Percentiles rank a stretch among this genome's conserved stretches.
Evolutionary conservation across 1,284 basidiomycete species (phyloP).

Genomic region (Boletus smithii): DNA sequence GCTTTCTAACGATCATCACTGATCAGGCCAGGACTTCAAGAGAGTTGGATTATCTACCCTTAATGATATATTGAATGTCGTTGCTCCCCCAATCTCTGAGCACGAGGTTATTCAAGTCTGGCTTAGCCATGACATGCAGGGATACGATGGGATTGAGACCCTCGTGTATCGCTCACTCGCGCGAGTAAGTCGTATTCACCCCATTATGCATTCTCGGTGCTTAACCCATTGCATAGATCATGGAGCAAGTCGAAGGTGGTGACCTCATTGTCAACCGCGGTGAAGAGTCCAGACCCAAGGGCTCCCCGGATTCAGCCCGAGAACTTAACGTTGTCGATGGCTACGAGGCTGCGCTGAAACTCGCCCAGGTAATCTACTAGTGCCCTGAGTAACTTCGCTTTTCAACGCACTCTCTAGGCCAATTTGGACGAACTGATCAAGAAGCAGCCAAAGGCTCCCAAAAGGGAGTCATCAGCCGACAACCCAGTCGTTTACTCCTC

Average conservation of each 20-base stretch:
- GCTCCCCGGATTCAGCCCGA: constrained; percentile 45
- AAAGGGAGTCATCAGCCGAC: constrained; percentile 44
- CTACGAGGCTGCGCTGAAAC: constrained; percentile 77
- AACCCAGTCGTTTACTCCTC: constrained; percentile 86
- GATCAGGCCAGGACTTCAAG: constrained; percentile 88
- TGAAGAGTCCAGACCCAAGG: constrained; percentile 68
- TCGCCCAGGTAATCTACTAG: constrained; percentile 58
- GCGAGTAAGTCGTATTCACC: constrained; percentile 49
- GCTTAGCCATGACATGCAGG: constrained; percentile 94
- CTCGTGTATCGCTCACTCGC: constrained; percentile 88
- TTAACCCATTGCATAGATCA: constrained; percentile 49
- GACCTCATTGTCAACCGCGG: constrained; percentile 87
- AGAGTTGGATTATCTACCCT: constrained; percentile 83
- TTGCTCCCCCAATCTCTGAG: constrained; percentile 96
- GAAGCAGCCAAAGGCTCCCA: constrained; percentile 45
- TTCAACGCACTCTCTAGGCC: constrained; percentile 46
- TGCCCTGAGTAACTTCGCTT: neutral
- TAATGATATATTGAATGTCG: constrained; percentile 90
- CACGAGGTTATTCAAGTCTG: constrained; percentile 97
- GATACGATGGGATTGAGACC: constrained; percentile 94
- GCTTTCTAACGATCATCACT: constrained; percentile 8
- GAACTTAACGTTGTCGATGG: constrained; percentile 84
- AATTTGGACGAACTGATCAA: constrained; percentile 77
- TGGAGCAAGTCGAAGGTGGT: constrained; percentile 93
- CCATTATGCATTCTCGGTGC: constrained; percentile 1